Conservation (phyloP, 2,329 filamentous ascomycete species). For the Tolypocladium pustulatum region DNA sequence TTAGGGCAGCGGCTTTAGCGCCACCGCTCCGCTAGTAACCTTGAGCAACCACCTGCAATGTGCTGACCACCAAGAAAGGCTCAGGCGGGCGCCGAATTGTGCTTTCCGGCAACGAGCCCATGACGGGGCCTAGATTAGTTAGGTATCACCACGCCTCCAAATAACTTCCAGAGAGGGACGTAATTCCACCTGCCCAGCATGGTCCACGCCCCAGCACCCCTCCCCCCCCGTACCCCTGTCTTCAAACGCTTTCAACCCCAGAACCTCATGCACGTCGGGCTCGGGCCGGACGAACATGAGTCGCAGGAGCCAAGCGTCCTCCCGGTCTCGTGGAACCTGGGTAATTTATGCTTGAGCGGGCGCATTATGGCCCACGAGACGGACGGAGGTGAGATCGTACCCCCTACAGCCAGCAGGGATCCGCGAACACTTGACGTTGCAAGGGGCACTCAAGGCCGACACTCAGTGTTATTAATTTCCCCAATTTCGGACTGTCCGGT, state of each 20-base stretch:
- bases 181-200: background rate
- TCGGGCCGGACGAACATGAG: slow-evolving; percentile 3
- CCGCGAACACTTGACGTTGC: background rate
- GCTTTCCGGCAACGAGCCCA: background rate
- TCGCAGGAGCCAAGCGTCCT: background rate
- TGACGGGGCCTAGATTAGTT: background rate
- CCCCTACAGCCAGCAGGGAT: background rate
- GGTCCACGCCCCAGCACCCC: background rate
- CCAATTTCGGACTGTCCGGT: background rate
- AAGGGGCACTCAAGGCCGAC: background rate
- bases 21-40: background rate
- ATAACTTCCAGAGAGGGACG: background rate
- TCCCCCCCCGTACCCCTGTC: background rate
- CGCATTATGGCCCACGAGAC: background rate
- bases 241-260: background rate
- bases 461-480: background rate
- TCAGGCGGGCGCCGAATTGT: background rate
- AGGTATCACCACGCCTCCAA: too few species aligned
- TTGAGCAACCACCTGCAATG: background rate
- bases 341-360: background rate
- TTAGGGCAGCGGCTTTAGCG: background rate
- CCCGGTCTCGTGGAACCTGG: background rate
- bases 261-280: background rate
- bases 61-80: background rate
- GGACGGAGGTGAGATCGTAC: background rate